Percentiles rank a stretch among this genome's conserved stretches.
These are phyloP conservation scores for Aleurites moluccanus DNA, from an alignment of 441 rosid species.

Conservation along the genomic window DNA sequence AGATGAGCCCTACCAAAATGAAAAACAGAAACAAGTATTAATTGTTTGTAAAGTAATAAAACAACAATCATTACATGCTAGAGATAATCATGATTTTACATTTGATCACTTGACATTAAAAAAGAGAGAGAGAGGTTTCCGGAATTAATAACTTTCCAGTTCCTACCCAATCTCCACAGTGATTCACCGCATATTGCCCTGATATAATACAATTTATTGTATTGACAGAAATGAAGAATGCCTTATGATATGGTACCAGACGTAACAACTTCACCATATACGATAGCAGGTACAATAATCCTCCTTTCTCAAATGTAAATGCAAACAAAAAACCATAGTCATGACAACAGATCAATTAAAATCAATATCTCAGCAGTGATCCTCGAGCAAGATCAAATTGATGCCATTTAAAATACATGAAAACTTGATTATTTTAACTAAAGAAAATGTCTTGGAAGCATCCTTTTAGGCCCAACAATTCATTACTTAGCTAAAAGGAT, in stretches of 20 bases:
- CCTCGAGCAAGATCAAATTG: neutral
- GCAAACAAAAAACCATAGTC: neutral
- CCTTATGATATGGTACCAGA: neutral
- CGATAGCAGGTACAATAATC: neutral
- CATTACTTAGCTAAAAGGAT: too few relatives aligned
- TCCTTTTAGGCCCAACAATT: too few relatives aligned
- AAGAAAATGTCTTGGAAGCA: too few relatives aligned
- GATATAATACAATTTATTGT: neutral
- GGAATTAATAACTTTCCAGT: neutral
- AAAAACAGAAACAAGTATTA: neutral
- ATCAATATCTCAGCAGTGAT: neutral
- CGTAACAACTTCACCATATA: neutral
- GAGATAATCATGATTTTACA: neutral
- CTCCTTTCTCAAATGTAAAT: neutral
- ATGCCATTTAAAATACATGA: conserved; percentile 2
- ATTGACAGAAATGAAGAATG: neutral
- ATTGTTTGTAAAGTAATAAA: neutral
- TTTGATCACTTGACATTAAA: neutral
- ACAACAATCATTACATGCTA: neutral
- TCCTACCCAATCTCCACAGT: neutral
- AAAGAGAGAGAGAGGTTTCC: neutral
- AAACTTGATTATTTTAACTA: neutral
- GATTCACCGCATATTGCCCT: neutral
- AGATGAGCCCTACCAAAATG: conserved; percentile 38
- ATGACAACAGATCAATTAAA: neutral